Base-by-base conservation (phyloP, 2,329 filamentous ascomycete genomes). In the Helotiales sp. region DNA sequence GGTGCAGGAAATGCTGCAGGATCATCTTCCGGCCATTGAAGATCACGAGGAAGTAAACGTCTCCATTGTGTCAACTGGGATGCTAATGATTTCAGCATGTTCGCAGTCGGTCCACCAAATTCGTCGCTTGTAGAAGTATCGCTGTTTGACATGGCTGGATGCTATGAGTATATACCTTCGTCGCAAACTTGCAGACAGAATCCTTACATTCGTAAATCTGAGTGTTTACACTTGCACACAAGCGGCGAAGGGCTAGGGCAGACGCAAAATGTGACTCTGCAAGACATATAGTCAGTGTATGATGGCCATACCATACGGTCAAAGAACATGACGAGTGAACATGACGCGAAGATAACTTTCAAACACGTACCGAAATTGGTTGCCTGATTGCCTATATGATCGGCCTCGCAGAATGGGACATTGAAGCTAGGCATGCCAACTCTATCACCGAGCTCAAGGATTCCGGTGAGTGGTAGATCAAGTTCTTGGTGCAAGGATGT, bases 51-150 rank as follows among this genome's bases (percentile, higher is more conserved):
- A 5, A 89, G 79, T 72, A 88, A 80, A 10, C 80, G 80, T 34
- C 86, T 83, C 87, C 87, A 89, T 67, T 85, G 82, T 10, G 85
- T 83, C 1, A 89, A 81, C 70, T 88, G 84, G 10, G 80, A 77
- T 2, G 82, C 82, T 64, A 88, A 81, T 61, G 85, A 82, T 55
- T 81, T 82, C 61, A 88, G 81, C 2, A 82, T 81, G 11, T 75
- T 75, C 1, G 81, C 75, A 4, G 72, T 68, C 3, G 73, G 70
- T 15, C 71, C 71, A 37, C 47, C 47, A 47, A 70, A 71, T 17
- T 69, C 68, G 3, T 72, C 69, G 15, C 40, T 64, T 4, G 64
- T 40, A 28, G 69, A 62, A 3, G 65, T 71, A 22, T 69, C 58
- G n/a, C 43, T 61, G 63, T 55, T 68, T n/a, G 66, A 69, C 50